Conservation (phyloP, 1,284 basidiomycete species). For the Heterobasidion occidentale region DNA sequence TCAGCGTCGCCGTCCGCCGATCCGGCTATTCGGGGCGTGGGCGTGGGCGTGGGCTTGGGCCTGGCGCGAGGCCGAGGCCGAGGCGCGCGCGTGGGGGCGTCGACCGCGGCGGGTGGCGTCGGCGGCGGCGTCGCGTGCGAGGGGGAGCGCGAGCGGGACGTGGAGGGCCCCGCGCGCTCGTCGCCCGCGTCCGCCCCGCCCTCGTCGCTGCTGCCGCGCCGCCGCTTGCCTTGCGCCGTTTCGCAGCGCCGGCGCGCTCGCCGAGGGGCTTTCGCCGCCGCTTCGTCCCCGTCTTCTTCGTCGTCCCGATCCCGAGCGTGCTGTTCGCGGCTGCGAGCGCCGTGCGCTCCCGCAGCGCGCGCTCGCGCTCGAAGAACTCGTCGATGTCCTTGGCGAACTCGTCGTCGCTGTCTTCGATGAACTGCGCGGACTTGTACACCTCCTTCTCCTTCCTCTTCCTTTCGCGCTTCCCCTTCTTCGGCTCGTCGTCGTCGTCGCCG, state of each 20-base stretch:
- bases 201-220: no score
- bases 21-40: not conserved
- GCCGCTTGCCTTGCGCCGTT: constrained; percentile 6
- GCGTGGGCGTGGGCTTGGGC: not conserved
- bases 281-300: constrained; percentile 63
- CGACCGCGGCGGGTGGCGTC: no score
- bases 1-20: not conserved
- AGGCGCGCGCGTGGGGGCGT: no score
- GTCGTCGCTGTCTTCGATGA: constrained; percentile 84
- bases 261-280: constrained; percentile 38
- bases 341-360: constrained; percentile 40
- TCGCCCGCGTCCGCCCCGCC: no score
- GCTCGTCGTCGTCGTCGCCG: constrained; percentile 32
- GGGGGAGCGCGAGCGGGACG: no score
- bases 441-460: constrained; percentile 64
- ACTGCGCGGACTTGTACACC: constrained; percentile 81
- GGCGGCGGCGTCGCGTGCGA: no score
- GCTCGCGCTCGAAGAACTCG: constrained; percentile 74
- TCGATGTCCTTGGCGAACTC: constrained; percentile 67
- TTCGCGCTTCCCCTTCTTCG: constrained; percentile 33
- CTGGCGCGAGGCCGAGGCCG: no score
- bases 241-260: constrained; percentile 18
- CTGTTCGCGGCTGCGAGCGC: constrained; percentile 36
- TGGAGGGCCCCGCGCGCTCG: no score
- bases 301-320: constrained; percentile 36